Conservation (phyloP, 2,329 filamentous ascomycete species). For the Ophiobolus disseminans region DNA sequence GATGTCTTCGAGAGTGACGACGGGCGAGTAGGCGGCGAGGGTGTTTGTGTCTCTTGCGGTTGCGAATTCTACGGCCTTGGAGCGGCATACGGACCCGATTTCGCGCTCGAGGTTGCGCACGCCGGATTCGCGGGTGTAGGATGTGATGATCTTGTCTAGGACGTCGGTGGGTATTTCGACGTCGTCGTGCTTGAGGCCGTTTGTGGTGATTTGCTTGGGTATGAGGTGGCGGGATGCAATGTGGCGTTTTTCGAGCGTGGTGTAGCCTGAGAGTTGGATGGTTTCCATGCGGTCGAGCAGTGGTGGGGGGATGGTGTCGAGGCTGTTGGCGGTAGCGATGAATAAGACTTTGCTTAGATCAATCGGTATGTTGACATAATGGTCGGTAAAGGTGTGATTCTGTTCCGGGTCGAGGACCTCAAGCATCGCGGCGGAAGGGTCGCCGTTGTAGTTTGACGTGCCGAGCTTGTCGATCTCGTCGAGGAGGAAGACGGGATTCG, state of each 20-base stretch:
- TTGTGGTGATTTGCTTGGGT: slow-evolving; percentile 91
- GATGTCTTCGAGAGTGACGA: slow-evolving; percentile 78
- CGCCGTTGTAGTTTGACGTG: slow-evolving; percentile 88
- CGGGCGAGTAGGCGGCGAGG: slow-evolving; percentile 71
- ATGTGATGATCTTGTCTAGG: slow-evolving; percentile 92
- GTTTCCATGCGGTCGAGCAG: slow-evolving; percentile 97
- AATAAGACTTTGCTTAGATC: slow-evolving; percentile 97
- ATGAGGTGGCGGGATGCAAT: slow-evolving; percentile 94
- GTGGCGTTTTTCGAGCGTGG: slow-evolving; percentile 93
- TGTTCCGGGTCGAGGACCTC: slow-evolving; percentile 98
- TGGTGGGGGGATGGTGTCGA: slow-evolving; percentile 94
- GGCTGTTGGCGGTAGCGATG: slow-evolving; percentile 92
- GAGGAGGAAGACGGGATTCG: slow-evolving; percentile 92
- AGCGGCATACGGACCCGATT: slow-evolving; percentile 90
- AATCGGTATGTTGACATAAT: slow-evolving; percentile 94
- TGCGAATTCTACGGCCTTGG: slow-evolving; percentile 85
- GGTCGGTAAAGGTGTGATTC: slow-evolving; percentile 92
- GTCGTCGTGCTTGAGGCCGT: slow-evolving; percentile 79
- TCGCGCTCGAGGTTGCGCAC: slow-evolving; percentile 96
- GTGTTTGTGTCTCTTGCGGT: slow-evolving; percentile 81
- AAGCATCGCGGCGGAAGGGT: slow-evolving; percentile 96
- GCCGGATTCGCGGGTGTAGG: slow-evolving; percentile 94
- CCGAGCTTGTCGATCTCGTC: slow-evolving; percentile 99
- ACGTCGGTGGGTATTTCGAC: slow-evolving; percentile 81
- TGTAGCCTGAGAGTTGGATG: slow-evolving; percentile 92